Conservation (phyloP, 2,329 filamentous ascomycete genomes). For the Calonectria hongkongensis region DNA sequence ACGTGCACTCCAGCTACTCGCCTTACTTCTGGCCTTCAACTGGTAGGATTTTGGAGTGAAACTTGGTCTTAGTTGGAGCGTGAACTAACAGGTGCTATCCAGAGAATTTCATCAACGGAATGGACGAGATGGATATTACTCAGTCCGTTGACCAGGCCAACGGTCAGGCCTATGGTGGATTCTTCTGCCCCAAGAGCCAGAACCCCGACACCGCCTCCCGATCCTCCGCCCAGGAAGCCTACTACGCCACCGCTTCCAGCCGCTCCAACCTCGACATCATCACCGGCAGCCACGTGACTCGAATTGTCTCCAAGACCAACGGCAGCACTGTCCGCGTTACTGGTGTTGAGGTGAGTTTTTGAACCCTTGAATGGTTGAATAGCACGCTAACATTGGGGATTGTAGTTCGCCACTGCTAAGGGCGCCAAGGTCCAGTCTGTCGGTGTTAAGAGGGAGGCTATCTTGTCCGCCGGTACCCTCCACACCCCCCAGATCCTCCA, state of each 20-base stretch:
- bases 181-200: constrained; percentile 46
- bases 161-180: constrained; percentile 46
- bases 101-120: constrained; percentile 11
- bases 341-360: constrained; percentile 5
- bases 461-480: constrained; percentile 64
- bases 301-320: neutral
- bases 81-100: neutral
- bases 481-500: constrained; percentile 68
- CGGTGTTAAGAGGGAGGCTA: constrained; percentile 59
- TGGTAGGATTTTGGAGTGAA: neutral
- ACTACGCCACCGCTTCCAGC: constrained; percentile 41
- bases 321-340: neutral
- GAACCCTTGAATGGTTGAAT: neutral
- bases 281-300: constrained; percentile 2
- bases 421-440: constrained; percentile 4
- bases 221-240: constrained; percentile 47
- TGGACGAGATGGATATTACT: constrained; percentile 52
- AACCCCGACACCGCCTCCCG: constrained; percentile 42
- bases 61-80: too few relatives aligned
- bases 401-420: constrained; percentile 4
- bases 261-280: constrained; percentile 29
- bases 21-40: constrained; percentile 20
- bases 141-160: constrained; percentile 57
- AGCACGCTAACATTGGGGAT: neutral
- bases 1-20: constrained; percentile 19